phyloP scores from a whole-genome alignment of 164 flowering plant genomes.

The Amborella trichopoda region DNA sequence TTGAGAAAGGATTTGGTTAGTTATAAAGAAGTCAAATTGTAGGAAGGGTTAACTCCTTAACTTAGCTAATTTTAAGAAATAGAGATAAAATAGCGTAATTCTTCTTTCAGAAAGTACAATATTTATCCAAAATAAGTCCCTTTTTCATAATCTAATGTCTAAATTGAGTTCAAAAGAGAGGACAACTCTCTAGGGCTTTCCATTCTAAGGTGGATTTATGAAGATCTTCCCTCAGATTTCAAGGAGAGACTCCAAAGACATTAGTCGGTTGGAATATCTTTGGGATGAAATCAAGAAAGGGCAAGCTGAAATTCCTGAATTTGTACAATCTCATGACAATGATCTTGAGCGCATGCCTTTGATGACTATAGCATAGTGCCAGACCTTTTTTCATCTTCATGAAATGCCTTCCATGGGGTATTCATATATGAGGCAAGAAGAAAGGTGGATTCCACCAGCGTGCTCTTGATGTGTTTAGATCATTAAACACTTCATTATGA shows the following conservation, averaged over 20 bases:
- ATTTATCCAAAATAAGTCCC: too few species aligned
- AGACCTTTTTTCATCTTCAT: slow-evolving; percentile 48
- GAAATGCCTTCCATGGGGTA: slow-evolving; percentile 40
- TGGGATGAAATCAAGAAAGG: slow-evolving; percentile 84
- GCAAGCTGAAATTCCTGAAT: slow-evolving; percentile 83
- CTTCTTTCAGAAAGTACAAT: too few species aligned
- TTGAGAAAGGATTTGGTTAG: too few species aligned
- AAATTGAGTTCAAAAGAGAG: slow-evolving; percentile 71
- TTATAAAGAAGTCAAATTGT: too few species aligned
- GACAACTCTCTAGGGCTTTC: slow-evolving; percentile 84
- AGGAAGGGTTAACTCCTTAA: too few species aligned
- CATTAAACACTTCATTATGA: too few species aligned
- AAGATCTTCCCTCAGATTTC: slow-evolving; percentile 53
- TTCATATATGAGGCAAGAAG: slow-evolving; percentile 53
- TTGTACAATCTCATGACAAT: slow-evolving; percentile 69
- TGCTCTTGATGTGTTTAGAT: slow-evolving; percentile 6
- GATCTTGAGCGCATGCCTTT: slow-evolving; percentile 79
- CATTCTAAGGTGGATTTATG: slow-evolving; percentile 91
- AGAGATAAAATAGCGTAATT: too few species aligned
- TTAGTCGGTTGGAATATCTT: slow-evolving; percentile 87
- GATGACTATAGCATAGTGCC: slow-evolving; percentile 96
- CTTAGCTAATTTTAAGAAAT: too few species aligned
- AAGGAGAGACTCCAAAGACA: slow-evolving; percentile 80
- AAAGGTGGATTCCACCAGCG: slow-evolving; percentile 51
- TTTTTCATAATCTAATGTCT: too few species aligned